These are phyloP conservation scores for Elsinoe fawcettii DNA, from an alignment of 2,329 filamentous ascomycete species.

Conservation along the genomic window DNA sequence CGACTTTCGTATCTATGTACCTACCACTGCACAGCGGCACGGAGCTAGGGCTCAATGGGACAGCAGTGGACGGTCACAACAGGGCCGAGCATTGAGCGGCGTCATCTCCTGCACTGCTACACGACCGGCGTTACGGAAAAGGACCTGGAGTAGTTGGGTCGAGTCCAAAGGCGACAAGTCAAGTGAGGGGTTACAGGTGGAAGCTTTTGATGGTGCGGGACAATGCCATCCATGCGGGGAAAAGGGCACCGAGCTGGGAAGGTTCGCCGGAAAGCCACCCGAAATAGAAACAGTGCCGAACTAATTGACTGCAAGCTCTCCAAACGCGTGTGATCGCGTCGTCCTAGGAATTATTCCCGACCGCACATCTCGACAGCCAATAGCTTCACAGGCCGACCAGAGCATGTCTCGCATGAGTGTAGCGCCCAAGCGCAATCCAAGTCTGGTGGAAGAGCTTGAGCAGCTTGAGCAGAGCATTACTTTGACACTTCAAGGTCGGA, in stretches of 20 bases:
- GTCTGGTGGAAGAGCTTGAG: conserved; percentile 90
- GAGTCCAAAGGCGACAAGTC: not conserved
- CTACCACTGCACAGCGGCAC: not conserved
- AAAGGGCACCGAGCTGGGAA: not conserved
- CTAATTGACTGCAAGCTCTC: not conserved
- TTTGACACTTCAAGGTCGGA: conserved; percentile 75
- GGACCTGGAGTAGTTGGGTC: not conserved
- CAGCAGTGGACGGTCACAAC: not conserved
- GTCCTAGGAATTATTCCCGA: not conserved
- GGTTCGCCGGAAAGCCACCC: conserved; percentile 4
- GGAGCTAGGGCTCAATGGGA: not conserved
- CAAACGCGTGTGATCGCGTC: conserved; percentile 5
- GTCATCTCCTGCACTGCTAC: not conserved
- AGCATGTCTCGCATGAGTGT: conserved; percentile 43
- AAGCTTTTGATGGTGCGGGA: not conserved
- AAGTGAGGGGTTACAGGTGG: conserved; percentile 7
- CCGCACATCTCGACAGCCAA: not conserved
- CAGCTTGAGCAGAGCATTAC: conserved; percentile 95
- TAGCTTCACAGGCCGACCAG: not conserved
- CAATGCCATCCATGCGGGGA: conserved; percentile 3
- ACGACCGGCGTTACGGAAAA: not conserved
- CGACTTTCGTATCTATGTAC: not conserved
- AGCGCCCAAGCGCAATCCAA: conserved; percentile 52
- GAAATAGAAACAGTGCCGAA: conserved; percentile 1
- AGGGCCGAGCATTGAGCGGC: not conserved